phyloP scores from a whole-genome alignment of 2,329 filamentous ascomycete genomes.

The Pyrenochaeta sp. region DNA sequence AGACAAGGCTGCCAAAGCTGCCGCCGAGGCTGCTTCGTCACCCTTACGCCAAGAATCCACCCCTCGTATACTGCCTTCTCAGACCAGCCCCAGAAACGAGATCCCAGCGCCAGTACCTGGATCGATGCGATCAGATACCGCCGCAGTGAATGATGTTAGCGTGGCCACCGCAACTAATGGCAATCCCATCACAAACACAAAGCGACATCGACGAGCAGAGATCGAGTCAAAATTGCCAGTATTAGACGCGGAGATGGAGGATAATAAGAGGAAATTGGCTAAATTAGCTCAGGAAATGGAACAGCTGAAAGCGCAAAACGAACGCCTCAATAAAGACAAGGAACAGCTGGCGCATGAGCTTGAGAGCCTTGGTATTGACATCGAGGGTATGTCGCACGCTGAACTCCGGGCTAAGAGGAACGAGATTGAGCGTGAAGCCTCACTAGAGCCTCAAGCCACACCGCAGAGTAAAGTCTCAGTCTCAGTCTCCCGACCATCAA shows the following conservation, averaged over 20 bases:
- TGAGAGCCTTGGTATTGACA: conserved; percentile 57
- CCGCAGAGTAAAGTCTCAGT: neutral
- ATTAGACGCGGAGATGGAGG: conserved; percentile 55
- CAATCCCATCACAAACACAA: conserved; percentile 13
- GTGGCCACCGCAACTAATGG: conserved; percentile 3
- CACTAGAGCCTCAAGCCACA: conserved; percentile 10
- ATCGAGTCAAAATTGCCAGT: conserved; percentile 58
- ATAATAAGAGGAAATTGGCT: conserved; percentile 48
- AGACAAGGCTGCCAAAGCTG: conserved; percentile 22
- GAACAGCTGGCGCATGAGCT: conserved; percentile 57
- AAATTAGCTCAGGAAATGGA: conserved; percentile 56
- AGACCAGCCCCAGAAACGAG: neutral
- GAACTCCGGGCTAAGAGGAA: conserved; percentile 53
- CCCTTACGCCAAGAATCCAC: conserved; percentile 3
- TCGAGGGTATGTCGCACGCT: conserved; percentile 55
- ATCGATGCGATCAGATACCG: too few species aligned
- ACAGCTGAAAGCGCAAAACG: conserved; percentile 47
- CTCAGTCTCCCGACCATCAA: neutral
- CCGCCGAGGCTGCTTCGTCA: conserved; percentile 3
- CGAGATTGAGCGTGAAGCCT: conserved; percentile 43
- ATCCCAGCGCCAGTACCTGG: too few species aligned
- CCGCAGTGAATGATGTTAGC: neutral
- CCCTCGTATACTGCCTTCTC: conserved; percentile 4
- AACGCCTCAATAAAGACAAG: conserved; percentile 51
- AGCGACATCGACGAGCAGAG: conserved; percentile 52